Base-by-base conservation (phyloP, 257 asterid species). In the Nemophila menziesii region DNA sequence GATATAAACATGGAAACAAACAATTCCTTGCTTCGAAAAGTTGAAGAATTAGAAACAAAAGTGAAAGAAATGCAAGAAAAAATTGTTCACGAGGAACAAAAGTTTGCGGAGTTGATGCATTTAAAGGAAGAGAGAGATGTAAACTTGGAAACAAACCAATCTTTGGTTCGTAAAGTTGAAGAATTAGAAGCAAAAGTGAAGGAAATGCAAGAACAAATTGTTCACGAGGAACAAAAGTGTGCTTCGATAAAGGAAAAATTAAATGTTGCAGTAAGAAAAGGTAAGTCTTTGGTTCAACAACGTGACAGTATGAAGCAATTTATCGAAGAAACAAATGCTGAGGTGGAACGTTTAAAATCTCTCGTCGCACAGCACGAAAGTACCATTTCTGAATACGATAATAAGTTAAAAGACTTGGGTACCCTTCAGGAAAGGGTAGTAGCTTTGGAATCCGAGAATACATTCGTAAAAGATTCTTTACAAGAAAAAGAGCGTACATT, bases 231-330 rank as follows among this genome's bases (percentile, higher is more conserved):
- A 55, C 85, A 72, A 41, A 80, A 72, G 64, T 71, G 86, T 20
- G 65, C 90, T 66, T 75, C 92, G 54, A 60, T 80, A 55, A 78
- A 90, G 65, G 98, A 89, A 69, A 89, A 84, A 66, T 64, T 89
- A 64, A 80, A 78, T 60, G 69, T 78, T 49, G 98, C 98, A 1
- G 95, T 89, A 39, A 70, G 87, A 62, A 89, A 84, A 64, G 98
- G 98, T 15, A 89, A 84, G 77, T 84, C 87, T 34, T 61, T 89
- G 73, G 90, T 89, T 56, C 94, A 89, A 59, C 94, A 70, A 49
- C 70, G 95, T 27, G 98, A 80, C 59, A 72, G 72, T 64, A 66
- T 84, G 90, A 84, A 89, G 74, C 80, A 84, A 72, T 61, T 48
- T 51, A 76, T 78, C 51, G 92, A 80, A 55, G 92, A 71, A 60